Evolutionary conservation across 768 basidiomycete species (phyloP).

Genomic region (Termitomyces sp.): DNA sequence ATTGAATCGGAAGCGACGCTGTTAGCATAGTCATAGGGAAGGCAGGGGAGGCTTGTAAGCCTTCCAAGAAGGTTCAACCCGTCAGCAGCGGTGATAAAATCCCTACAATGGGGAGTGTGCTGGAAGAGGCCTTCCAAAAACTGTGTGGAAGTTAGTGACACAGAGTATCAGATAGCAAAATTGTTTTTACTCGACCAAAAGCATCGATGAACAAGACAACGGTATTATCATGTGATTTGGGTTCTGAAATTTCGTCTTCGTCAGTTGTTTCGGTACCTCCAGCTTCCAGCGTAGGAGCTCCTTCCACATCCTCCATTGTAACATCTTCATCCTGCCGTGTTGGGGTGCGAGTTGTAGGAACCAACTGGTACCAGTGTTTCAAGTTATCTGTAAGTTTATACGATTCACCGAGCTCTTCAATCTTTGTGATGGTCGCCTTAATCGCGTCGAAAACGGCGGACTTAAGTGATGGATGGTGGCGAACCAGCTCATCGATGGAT

Average conservation of each 20-base stretch:
- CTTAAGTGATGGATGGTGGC: constrained; percentile 91
- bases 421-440: constrained; percentile 59
- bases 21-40: constrained; percentile 85
- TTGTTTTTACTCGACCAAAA: constrained; percentile 57
- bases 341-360: constrained; percentile 18
- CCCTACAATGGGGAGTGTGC: constrained; percentile 82
- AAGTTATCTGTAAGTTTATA: constrained; percentile 53
- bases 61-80: constrained; percentile 70
- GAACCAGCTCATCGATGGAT: constrained; percentile 89
- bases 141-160: constrained; percentile 29
- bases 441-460: constrained; percentile 72
- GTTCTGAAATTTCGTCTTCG: constrained; percentile 19
- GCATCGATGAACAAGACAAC: constrained; percentile 78
- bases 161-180: background rate
- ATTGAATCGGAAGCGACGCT: constrained; percentile 83
- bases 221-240: constrained; percentile 64
- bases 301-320: constrained; percentile 42
- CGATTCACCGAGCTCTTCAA: constrained; percentile 66
- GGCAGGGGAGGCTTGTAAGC: constrained; percentile 76
- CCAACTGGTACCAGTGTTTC: constrained; percentile 61
- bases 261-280: constrained; percentile 15
- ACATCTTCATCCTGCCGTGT: constrained; percentile 29
- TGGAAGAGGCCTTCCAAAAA: constrained; percentile 95
- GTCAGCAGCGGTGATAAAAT: constrained; percentile 75
- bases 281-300: constrained; percentile 8